Conservation (phyloP, 352 stramenopile species). For the Globisporangium apiculatum region DNA sequence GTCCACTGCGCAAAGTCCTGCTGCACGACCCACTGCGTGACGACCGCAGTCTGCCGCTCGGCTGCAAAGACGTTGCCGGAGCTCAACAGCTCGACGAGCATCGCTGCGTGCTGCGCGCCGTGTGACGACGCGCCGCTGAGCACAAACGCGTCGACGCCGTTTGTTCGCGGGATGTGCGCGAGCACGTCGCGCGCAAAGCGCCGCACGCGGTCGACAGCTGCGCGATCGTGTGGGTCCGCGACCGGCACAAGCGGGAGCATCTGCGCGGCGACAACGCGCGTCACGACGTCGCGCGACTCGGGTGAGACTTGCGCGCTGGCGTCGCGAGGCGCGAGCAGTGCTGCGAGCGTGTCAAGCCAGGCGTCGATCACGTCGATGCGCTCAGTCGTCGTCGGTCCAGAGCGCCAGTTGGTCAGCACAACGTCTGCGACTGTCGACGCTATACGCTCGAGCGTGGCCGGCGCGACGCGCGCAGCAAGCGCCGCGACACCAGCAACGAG, state of each 20-base stretch:
- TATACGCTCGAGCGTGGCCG: slow-evolving; percentile 2
- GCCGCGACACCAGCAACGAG: background rate
- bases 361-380: slow-evolving; percentile 1
- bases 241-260: slow-evolving; percentile 5
- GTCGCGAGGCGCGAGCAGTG: background rate
- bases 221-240: background rate
- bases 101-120: slow-evolving; percentile 1
- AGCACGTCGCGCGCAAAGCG: slow-evolving; percentile 7
- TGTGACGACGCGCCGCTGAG: background rate
- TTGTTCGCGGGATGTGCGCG: slow-evolving; percentile 5
- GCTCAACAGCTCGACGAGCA: slow-evolving; percentile 10
- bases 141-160: slow-evolving; percentile 8
- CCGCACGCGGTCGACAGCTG: background rate
- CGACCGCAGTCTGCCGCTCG: slow-evolving; percentile 6
- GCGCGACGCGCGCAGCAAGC: slow-evolving; percentile 3
- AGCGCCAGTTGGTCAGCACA: slow-evolving; percentile 1
- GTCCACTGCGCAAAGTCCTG: slow-evolving; percentile 15
- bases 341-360: slow-evolving; percentile 7
- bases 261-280: slow-evolving; percentile 2
- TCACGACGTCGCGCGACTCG: slow-evolving; percentile 9
- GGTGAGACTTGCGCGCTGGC: background rate
- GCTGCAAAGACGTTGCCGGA: slow-evolving; percentile 2
- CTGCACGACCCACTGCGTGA: slow-evolving; percentile 13
- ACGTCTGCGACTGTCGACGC: background rate
- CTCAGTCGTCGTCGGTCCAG: background rate